Evolutionary conservation across 2,329 filamentous ascomycete genomes (phyloP).

Genomic region (Aspergillus tamarii): DNA sequence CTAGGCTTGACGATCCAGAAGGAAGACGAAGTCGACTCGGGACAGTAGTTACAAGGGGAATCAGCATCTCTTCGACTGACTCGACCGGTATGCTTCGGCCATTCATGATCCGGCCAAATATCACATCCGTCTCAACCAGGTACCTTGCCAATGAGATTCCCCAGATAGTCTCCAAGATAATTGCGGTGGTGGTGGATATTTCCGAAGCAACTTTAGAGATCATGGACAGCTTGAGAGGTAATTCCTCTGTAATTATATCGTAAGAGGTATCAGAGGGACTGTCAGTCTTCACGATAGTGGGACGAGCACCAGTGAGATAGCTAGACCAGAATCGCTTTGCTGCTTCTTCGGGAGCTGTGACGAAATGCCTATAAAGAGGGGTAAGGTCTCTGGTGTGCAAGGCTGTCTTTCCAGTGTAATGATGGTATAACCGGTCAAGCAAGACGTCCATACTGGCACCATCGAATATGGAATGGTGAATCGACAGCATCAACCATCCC

Average conservation of each 20-base stretch:
- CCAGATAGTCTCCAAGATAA: not conserved
- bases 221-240: not conserved
- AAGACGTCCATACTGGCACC: conserved; percentile 17
- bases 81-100: not conserved
- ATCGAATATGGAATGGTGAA: conserved; percentile 21
- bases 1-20: not conserved
- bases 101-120: not conserved
- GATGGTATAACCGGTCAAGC: conserved; percentile 14
- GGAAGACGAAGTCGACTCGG: too few species aligned
- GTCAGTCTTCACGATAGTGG: too few species aligned
- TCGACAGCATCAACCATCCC: conserved; percentile 17
- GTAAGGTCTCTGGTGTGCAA: not conserved
- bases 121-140: not conserved
- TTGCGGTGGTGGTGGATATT: not conserved
- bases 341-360: not conserved
- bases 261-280: not conserved
- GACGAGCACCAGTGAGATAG: not conserved
- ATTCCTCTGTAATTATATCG: not conserved
- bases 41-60: not conserved
- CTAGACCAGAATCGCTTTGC: not conserved
- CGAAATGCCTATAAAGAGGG: not conserved
- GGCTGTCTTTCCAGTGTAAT: conserved; percentile 14
- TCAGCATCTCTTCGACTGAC: not conserved
- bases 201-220: not conserved
- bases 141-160: not conserved